Evolutionary conservation across 495 filamentous ascomycete species (phyloP).

Genomic region (Podospora didyma): DNA sequence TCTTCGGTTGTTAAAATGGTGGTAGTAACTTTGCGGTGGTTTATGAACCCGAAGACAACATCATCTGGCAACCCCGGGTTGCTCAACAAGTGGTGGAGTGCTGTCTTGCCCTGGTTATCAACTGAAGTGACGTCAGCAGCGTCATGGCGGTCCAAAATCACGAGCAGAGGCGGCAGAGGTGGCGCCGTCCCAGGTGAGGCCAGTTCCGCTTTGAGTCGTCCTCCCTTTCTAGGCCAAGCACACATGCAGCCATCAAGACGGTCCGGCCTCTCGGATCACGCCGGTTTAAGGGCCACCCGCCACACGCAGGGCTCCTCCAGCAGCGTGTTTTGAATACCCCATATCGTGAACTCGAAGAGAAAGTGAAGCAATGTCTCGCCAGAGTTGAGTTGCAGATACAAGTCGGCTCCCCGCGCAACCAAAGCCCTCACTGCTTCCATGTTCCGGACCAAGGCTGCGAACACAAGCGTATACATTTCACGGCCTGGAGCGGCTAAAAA

Average conservation of each 20-base stretch:
- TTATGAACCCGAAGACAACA: not conserved
- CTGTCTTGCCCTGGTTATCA: not conserved
- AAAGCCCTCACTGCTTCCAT: too few relatives aligned
- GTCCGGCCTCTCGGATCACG: not conserved
- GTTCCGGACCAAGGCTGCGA: too few relatives aligned
- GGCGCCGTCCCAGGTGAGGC: not conserved
- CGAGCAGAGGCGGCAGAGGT: not conserved
- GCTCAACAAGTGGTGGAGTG: not conserved
- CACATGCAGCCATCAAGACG: not conserved
- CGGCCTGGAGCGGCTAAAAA: too few relatives aligned
- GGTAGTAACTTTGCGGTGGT: not conserved
- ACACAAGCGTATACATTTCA: too few relatives aligned
- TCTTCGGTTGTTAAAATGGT: conserved; percentile 7
- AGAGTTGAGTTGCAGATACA: conserved; percentile 15
- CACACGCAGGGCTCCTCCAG: not conserved
- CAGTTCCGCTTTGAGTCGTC: not conserved
- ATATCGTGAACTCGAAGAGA: conserved; percentile 14
- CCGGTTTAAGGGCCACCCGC: not conserved
- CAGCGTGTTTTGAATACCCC: not conserved
- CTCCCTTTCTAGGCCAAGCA: not conserved
- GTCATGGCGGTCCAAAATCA: not conserved
- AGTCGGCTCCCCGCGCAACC: conserved; percentile 16
- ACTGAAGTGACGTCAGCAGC: not conserved
- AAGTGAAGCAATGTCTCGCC: conserved; percentile 18
- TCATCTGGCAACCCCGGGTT: not conserved